Evolutionary conservation across 176 grass and related monocot genomes (phyloP).

Genomic region (Cenchrus purpureus): DNA sequence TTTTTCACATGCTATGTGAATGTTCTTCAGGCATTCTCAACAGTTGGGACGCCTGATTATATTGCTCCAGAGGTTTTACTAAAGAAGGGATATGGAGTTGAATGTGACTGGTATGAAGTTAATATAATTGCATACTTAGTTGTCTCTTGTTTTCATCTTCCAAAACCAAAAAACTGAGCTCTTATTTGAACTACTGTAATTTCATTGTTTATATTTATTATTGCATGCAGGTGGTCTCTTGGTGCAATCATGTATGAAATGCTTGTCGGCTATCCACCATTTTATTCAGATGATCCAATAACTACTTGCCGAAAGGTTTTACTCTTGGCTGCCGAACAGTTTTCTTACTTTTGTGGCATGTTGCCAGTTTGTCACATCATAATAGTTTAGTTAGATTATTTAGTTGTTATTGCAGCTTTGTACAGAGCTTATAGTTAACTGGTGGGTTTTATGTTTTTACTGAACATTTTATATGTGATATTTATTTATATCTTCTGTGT

Average conservation of each 20-base stretch:
- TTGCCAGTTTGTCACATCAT: neutral
- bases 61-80: slow-evolving; percentile 82
- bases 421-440: slow-evolving; percentile 21
- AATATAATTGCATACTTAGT: neutral
- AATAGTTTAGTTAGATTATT: slow-evolving; percentile 21
- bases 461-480: neutral
- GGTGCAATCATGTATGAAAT: slow-evolving; percentile 93
- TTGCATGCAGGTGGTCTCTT: slow-evolving; percentile 70
- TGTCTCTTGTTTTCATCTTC: slow-evolving; percentile 22
- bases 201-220: slow-evolving; percentile 37
- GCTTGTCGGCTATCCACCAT: slow-evolving; percentile 81
- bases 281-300: slow-evolving; percentile 78
- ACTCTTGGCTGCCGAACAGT: slow-evolving; percentile 1
- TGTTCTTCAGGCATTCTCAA: slow-evolving; percentile 72
- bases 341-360: neutral
- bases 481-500: neutral
- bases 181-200: slow-evolving; percentile 26
- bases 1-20: slow-evolving; percentile 6
- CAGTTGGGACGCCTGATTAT: slow-evolving; percentile 83
- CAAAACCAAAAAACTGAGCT: neutral
- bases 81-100: slow-evolving; percentile 80
- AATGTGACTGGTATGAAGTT: slow-evolving; percentile 73
- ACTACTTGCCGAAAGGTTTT: slow-evolving; percentile 76
- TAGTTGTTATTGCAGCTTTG: slow-evolving; percentile 18
- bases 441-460: neutral